Conservation (phyloP, 768 basidiomycete genomes). For the Tulasnella sp. region DNA sequence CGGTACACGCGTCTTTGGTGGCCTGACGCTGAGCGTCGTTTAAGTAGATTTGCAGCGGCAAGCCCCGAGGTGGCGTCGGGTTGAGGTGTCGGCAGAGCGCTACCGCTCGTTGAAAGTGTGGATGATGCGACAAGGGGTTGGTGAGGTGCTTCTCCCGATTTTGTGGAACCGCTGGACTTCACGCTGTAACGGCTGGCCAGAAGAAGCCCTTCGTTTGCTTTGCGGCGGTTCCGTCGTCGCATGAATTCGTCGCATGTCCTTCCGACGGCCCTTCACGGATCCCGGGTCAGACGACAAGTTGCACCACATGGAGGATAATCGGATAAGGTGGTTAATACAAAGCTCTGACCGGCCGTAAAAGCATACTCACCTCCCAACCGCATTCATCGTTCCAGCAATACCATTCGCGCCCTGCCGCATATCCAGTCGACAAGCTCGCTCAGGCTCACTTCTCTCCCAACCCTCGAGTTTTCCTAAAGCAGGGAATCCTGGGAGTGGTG, state of each 20-base stretch:
- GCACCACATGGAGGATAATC: conserved; percentile 89
- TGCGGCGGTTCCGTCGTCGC: conserved; percentile 2
- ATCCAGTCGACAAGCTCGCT: conserved; percentile 94
- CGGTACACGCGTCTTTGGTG: too few species aligned
- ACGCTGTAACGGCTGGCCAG: conserved; percentile 46
- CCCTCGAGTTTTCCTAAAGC: conserved; percentile 80
- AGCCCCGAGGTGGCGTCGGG: too few species aligned
- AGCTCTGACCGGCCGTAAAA: conserved; percentile 16
- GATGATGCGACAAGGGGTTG: too few species aligned
- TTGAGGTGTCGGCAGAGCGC: too few species aligned
- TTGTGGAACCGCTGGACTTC: too few species aligned
- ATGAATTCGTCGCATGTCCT: conserved; percentile 46
- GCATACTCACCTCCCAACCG: conserved; percentile 79
- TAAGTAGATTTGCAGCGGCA: too few species aligned
- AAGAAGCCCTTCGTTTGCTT: conserved; percentile 74
- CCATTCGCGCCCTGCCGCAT: conserved; percentile 79
- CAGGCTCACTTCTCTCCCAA: conserved; percentile 78
- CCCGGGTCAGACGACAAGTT: conserved; percentile 90
- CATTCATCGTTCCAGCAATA: conserved; percentile 77
- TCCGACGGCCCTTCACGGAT: conserved; percentile 85
- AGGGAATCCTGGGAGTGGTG: conserved; percentile 64
- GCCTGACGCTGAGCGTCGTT: too few species aligned
- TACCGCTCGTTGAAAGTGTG: too few species aligned
- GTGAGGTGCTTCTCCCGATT: too few species aligned
- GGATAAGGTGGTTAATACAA: conserved; percentile 26